Conservation (phyloP, 1,284 basidiomycete species). For the Erythrobasidium hasegawianum region DNA sequence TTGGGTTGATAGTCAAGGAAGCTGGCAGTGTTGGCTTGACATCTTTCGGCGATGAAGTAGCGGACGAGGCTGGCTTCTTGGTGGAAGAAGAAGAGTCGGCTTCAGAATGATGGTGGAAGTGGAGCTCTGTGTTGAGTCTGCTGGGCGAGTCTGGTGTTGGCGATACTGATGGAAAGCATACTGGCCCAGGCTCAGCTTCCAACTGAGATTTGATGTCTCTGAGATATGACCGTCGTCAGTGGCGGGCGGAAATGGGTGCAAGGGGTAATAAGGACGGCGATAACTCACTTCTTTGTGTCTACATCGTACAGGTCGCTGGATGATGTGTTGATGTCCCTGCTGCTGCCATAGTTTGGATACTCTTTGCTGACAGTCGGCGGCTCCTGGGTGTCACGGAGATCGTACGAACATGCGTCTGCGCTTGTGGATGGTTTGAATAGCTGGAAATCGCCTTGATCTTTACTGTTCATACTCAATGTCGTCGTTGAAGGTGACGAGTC, state of each 20-base stretch:
- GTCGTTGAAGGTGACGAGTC: no score
- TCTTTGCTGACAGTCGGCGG: conserved; percentile 19
- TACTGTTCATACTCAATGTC: neutral
- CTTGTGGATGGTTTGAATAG: neutral
- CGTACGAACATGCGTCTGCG: conserved; percentile 27
- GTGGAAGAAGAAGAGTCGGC: no score
- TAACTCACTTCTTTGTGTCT: conserved; percentile 1
- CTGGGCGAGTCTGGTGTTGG: conserved; percentile 11
- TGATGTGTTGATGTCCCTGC: conserved; percentile 1
- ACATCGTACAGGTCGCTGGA: neutral
- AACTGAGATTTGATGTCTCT: neutral
- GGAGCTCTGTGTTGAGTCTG: neutral
- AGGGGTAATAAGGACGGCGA: no score
- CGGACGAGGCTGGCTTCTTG: no score
- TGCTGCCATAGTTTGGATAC: conserved; percentile 10
- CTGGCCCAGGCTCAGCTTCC: conserved; percentile 17
- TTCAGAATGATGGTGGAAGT: no score
- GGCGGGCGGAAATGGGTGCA: no score
- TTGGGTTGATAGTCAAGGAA: neutral
- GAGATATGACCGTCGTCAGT: neutral
- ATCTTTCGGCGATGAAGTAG: no score
- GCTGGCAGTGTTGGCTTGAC: no score
- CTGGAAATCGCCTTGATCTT: conserved; percentile 1
- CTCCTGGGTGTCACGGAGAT: conserved; percentile 24
- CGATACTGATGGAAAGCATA: conserved; percentile 21